phyloP scores from a whole-genome alignment of 176 grass and related monocot species.

The Puya raimondii region DNA sequence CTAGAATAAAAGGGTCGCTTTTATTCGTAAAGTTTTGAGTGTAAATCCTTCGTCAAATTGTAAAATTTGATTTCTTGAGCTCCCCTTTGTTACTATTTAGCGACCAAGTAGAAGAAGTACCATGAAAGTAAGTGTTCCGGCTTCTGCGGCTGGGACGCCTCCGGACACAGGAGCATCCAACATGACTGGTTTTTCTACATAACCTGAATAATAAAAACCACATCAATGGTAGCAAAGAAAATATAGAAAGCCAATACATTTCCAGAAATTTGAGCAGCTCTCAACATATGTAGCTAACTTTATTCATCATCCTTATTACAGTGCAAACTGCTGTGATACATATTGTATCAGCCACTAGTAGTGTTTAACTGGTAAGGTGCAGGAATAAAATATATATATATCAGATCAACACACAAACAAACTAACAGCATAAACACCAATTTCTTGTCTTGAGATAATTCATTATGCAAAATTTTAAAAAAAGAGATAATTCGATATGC shows the following conservation, averaged over 20 bases:
- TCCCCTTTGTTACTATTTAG: too few relatives aligned
- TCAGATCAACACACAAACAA: too few relatives aligned
- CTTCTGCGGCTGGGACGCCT: conserved; percentile 91
- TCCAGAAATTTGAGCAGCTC: not conserved
- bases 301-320: too few relatives aligned
- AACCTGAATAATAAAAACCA: conserved; percentile 42
- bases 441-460: too few relatives aligned
- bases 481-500: not conserved
- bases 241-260: conserved; percentile 15
- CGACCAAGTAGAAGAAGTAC: conserved; percentile 17
- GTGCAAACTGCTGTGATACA: too few relatives aligned
- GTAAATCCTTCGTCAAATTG: not conserved
- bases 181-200: conserved; percentile 51
- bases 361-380: too few relatives aligned
- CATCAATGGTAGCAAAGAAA: conserved; percentile 7
- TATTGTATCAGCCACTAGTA: too few relatives aligned
- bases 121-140: conserved; percentile 88
- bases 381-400: too few relatives aligned
- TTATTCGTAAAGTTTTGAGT: not conserved
- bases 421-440: too few relatives aligned
- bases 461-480: not conserved
- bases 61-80: too few relatives aligned
- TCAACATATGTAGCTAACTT: too few relatives aligned
- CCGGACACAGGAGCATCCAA: conserved; percentile 89
- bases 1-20: conserved; percentile 27